Evolutionary conservation across 1,139 yeast species (phyloP).

Genomic region (Kodamaea sp.): DNA sequence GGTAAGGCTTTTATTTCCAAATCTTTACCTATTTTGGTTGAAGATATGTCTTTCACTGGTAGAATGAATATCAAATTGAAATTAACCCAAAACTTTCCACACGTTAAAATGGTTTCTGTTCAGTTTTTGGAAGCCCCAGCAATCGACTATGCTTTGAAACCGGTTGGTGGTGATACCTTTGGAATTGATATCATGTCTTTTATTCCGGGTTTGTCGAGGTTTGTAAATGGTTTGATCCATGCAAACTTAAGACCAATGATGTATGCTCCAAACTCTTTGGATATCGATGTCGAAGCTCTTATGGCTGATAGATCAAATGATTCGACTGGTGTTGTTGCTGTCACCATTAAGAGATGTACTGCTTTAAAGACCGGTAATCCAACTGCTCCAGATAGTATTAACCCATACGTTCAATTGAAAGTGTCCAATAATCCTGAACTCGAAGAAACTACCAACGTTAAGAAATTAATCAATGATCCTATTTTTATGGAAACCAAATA

Average conservation of each 20-base stretch:
- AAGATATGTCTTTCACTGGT: conserved; percentile 73
- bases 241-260: conserved; percentile 70
- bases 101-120: conserved; percentile 64
- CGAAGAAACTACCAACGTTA: conserved; percentile 52
- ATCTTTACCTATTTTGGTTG: conserved; percentile 70
- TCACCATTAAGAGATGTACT: conserved; percentile 53
- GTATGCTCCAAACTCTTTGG: conserved; percentile 79
- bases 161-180: conserved; percentile 83
- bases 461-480: conserved; percentile 53
- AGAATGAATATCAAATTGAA: conserved; percentile 63
- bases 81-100: conserved; percentile 65
- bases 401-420: conserved; percentile 56
- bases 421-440: conserved; percentile 44
- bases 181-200: conserved; percentile 82
- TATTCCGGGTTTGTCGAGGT: conserved; percentile 73
- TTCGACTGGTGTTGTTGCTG: conserved; percentile 64
- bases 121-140: conserved; percentile 74
- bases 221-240: conserved; percentile 67
- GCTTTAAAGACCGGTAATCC: conserved; percentile 42
- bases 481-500: conserved; percentile 64
- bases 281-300: conserved; percentile 67
- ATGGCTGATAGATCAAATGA: conserved; percentile 61
- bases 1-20: conserved; percentile 78
- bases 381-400: conserved; percentile 44
- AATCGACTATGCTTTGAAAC: conserved; percentile 74